Conservation (phyloP, 495 filamentous ascomycete genomes). For the Penicillium lagena region DNA sequence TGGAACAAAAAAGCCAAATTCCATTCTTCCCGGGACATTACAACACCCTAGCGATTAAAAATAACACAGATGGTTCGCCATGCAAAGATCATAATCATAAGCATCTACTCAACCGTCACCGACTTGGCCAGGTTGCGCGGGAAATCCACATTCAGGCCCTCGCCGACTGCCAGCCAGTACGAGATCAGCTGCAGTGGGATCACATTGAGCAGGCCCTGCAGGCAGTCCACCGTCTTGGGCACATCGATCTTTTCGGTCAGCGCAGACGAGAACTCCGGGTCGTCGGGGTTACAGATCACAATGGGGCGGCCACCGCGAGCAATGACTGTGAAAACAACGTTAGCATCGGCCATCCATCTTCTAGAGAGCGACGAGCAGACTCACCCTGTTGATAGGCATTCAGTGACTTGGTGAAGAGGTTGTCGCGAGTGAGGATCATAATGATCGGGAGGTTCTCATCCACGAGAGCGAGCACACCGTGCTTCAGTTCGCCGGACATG, state of each 20-base stretch:
- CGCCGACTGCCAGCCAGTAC: constrained; percentile 95
- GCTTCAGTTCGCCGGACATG: constrained; percentile 98
- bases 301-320: constrained; percentile 91
- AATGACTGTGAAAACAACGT: constrained; percentile 53
- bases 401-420: constrained; percentile 92
- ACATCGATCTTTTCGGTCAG: constrained; percentile 96
- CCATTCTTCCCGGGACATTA: constrained; percentile 13
- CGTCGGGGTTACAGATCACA: constrained; percentile 91
- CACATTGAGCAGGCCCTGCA: constrained; percentile 95
- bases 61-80: constrained; percentile 6
- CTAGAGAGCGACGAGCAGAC: constrained; percentile 10
- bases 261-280: constrained; percentile 80
- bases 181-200: constrained; percentile 96
- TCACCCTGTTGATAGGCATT: constrained; percentile 97
- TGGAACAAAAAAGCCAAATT: constrained; percentile 1
- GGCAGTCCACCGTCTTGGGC: constrained; percentile 87
- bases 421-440: constrained; percentile 96
- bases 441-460: constrained; percentile 98
- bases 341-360: neutral
- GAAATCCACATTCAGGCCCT: constrained; percentile 96
- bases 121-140: constrained; percentile 97
- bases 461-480: constrained; percentile 93
- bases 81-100: neutral
- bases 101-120: constrained; percentile 87
- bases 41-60: constrained; percentile 16